Conservation (phyloP, 2,329 filamentous ascomycete genomes). For the Talaromyces albobiverticillius region DNA sequence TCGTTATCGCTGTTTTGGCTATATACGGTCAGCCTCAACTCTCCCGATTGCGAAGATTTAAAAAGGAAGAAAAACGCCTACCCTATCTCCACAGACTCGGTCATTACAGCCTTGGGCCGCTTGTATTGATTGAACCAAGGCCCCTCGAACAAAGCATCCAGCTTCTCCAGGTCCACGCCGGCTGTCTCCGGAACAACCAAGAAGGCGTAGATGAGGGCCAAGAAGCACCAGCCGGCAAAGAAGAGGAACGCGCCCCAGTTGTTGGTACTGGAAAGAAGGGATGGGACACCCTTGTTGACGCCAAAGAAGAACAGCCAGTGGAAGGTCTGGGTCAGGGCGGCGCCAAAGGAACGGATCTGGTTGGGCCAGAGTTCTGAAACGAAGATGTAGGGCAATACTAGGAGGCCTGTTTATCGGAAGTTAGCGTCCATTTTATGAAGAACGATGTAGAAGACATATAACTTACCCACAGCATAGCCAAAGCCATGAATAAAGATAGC, state of each 20-base stretch:
- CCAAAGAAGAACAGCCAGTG: conserved; percentile 46
- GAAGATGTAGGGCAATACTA: conserved; percentile 46
- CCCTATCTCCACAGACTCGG: conserved; percentile 1
- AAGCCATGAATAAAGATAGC: conserved; percentile 47
- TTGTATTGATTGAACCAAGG: conserved; percentile 11
- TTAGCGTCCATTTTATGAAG: neutral
- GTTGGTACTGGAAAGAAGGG: conserved; percentile 31
- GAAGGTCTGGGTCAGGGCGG: conserved; percentile 38
- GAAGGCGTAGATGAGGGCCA: conserved; percentile 38
- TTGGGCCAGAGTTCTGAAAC: conserved; percentile 47
- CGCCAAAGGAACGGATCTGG: conserved; percentile 44
- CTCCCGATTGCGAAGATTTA: neutral
- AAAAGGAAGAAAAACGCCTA: neutral
- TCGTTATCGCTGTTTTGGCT: conserved; percentile 3
- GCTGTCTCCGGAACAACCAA: conserved; percentile 40
- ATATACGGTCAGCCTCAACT: neutral
- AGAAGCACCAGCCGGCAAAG: conserved; percentile 40
- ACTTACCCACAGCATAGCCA: conserved; percentile 41
- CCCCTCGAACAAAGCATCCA: conserved; percentile 8
- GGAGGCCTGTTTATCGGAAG: conserved; percentile 23
- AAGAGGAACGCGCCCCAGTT: conserved; percentile 47
- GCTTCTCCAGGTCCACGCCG: conserved; percentile 1
- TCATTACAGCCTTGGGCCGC: neutral
- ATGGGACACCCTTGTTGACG: conserved; percentile 34
- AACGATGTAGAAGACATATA: neutral